Evolutionary conservation across 1,284 basidiomycete species (phyloP), one percentile per base, ranked within the genome.

Genomic region (Leccinum angustisporum): DNA sequence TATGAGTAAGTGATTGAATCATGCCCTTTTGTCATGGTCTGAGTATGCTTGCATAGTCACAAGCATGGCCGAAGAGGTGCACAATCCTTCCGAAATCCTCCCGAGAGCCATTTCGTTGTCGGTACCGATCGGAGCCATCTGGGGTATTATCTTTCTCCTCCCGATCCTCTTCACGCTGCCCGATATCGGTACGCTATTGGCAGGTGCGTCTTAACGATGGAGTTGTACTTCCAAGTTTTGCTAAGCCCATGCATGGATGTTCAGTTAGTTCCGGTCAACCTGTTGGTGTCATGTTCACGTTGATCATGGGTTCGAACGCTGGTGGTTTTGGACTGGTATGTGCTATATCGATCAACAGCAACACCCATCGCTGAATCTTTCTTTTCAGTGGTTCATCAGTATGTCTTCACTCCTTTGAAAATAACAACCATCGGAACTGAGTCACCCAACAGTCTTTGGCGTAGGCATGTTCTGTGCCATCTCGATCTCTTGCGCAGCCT

Each of bases 121-220:
- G 0, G 80, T 91, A 31, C 81, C 85, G 3, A 87, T 91, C 52
- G 87, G 88, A 2, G 77, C 85, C 1, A 63, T 82, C 5, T 78
- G 77, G 2, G 85, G 86, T 0, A 78, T 88, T n/a, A 61, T 87
- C 18, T 88, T 88, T 71, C 76, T 91, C 43, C 79, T 91, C 57
- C 84, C 85, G 1, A 82, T 92, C n/a, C 74, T 89, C 21, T 92
- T 91, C 68, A 86, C 85, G 46, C 76, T 90, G 34, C 83, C 80
- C 9, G 85, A 90, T 67, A 79, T 87, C 50, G 65, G 76, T 14
- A 78, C 74, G 2, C 78, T 91, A 31, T 78, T 88, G 53, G 73
- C 78, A 60, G 82, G 83, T 84, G 66, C 66, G 59, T 54, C 21
- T 9, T 5, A 16, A 7, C 25, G n/a, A 25, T 34, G 10, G 31